A percentile compares a stretch with the other conserved stretches of the same genome.
Conservation (phyloP, 1,284 basidiomycete genomes). For the Leccinum proliferum region DNA sequence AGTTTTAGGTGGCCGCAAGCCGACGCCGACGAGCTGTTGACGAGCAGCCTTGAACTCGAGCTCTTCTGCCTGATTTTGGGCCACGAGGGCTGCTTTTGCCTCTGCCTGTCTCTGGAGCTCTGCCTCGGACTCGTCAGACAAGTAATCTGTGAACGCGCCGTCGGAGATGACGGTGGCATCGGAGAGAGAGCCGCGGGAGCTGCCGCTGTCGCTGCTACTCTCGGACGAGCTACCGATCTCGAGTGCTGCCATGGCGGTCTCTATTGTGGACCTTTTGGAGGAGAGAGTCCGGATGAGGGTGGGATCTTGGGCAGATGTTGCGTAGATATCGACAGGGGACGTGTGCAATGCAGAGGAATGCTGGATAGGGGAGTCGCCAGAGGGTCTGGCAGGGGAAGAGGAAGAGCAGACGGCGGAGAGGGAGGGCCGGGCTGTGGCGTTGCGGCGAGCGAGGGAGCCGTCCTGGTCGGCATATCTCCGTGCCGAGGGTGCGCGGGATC, state of each 20-base stretch:
- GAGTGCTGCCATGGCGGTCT: slow-evolving; percentile 34
- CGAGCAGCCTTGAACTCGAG: slow-evolving; percentile 72
- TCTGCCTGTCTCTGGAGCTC: slow-evolving; percentile 80
- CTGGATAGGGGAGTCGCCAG: slow-evolving; percentile 16
- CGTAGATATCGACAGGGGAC: slow-evolving; percentile 16
- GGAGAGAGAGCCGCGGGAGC: slow-evolving; percentile 47
- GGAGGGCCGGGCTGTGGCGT: slow-evolving; percentile 39
- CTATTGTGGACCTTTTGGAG: slow-evolving; percentile 32
- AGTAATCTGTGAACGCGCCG: slow-evolving; percentile 77
- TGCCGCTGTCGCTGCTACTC: slow-evolving; percentile 55
- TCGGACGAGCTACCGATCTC: slow-evolving; percentile 32
- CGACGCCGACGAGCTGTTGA: slow-evolving; percentile 66
- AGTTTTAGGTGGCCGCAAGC: slow-evolving; percentile 65
- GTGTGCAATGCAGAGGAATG: slow-evolving; percentile 17
- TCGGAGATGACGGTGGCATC: slow-evolving; percentile 76
- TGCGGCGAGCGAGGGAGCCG: slow-evolving; percentile 42
- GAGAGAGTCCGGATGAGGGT: slow-evolving; percentile 22
- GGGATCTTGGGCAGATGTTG: slow-evolving; percentile 20
- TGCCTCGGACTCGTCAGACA: slow-evolving; percentile 79
- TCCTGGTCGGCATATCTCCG: slow-evolving; percentile 56
- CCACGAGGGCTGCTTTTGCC: slow-evolving; percentile 61
- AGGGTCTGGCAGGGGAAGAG: slow-evolving; percentile 23
- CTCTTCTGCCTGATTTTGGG: slow-evolving; percentile 75
- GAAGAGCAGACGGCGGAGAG: slow-evolving; percentile 38
- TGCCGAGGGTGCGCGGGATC: slow-evolving; percentile 50